These are phyloP conservation scores for Dysphania ambrosioides DNA, from an alignment of 148 eudicot species.

Conservation along the genomic window DNA sequence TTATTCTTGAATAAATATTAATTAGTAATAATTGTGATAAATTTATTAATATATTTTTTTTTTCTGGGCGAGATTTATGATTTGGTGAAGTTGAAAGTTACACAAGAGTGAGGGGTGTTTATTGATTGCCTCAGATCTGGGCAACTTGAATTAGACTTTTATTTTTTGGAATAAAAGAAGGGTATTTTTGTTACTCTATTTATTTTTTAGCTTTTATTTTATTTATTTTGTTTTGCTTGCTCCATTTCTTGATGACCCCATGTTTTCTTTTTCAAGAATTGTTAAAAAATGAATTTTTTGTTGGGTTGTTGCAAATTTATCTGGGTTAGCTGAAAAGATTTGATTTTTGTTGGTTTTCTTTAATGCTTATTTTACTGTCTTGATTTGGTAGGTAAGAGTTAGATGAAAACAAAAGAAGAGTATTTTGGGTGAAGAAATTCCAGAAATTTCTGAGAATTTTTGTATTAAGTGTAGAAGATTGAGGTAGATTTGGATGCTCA, in stretches of 20 bases:
- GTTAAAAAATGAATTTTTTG: neutral
- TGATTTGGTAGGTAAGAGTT: neutral
- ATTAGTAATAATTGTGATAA: neutral
- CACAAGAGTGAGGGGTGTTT: neutral
- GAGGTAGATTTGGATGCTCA: slow-evolving; percentile 20
- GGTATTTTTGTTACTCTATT: slow-evolving; percentile 25
- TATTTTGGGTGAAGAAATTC: too few relatives aligned
- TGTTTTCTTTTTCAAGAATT: slow-evolving; percentile 3
- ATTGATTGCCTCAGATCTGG: slow-evolving; percentile 35
- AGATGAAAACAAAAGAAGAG: too few relatives aligned
- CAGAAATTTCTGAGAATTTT: too few relatives aligned
- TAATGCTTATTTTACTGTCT: neutral
- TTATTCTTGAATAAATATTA: neutral
- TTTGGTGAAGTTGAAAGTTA: neutral
- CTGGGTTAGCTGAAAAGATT: slow-evolving; percentile 14
- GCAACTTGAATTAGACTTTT: slow-evolving; percentile 21
- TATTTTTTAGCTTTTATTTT: neutral
- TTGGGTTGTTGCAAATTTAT: slow-evolving; percentile 19
- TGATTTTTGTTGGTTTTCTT: slow-evolving; percentile 3
- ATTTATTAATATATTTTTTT: too few relatives aligned
- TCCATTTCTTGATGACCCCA: slow-evolving; percentile 22
- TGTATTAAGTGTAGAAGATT: neutral
- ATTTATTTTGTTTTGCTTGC: slow-evolving; percentile 21
- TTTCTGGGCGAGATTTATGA: neutral
- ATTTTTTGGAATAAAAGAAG: neutral